Percentiles rank a stretch among this genome's conserved stretches.
phyloP scores from a whole-genome alignment of 202 grass and related monocot species.

The Carex arenaria region DNA sequence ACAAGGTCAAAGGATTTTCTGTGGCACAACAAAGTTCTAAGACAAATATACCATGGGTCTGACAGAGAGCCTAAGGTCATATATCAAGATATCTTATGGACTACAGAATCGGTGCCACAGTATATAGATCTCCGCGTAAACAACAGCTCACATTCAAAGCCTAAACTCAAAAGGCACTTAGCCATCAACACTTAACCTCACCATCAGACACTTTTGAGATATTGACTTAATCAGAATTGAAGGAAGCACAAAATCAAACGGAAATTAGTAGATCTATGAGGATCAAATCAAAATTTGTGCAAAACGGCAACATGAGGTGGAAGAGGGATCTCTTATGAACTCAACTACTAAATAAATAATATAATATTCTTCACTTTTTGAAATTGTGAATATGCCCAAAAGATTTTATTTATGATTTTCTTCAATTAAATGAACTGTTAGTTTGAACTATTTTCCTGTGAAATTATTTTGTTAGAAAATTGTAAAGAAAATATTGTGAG shows the following conservation, averaged over 20 bases:
- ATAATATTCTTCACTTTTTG: neutral
- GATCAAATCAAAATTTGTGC: neutral
- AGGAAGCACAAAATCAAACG: neutral
- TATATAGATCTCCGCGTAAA: neutral
- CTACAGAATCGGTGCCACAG: neutral
- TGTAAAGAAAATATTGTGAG: conserved; percentile 4
- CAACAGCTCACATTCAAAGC: neutral
- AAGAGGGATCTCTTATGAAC: neutral
- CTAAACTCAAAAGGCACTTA: neutral
- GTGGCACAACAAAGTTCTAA: neutral
- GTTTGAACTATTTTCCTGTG: neutral
- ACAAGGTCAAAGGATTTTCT: neutral
- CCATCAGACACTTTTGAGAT: neutral
- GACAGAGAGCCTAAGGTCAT: neutral
- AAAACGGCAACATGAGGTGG: neutral
- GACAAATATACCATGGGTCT: neutral
- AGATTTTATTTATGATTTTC: neutral
- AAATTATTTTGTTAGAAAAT: conserved; percentile 16
- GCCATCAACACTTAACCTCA: neutral
- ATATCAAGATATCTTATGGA: neutral
- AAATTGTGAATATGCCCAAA: neutral
- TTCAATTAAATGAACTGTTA: neutral
- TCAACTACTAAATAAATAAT: neutral
- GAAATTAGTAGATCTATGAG: neutral
- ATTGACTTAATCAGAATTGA: neutral